Evolutionary conservation across 1,284 basidiomycete genomes (phyloP).

Genomic region (Marasmius sp.): DNA sequence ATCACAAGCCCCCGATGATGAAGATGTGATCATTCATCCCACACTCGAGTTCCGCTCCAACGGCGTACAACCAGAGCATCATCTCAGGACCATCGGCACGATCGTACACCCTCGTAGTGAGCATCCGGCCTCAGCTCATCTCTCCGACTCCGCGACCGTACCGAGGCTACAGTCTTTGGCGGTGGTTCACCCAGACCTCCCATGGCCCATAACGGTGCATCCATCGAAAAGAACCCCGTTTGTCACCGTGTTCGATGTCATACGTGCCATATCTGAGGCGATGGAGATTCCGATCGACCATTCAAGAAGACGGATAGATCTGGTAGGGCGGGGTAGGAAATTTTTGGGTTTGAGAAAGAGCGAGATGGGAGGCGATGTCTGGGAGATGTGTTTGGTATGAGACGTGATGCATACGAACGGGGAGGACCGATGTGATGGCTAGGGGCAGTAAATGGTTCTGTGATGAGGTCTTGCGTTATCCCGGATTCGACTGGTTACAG

Average conservation of each 20-base stretch:
- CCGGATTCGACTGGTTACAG: too few relatives aligned
- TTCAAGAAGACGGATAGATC: not conserved
- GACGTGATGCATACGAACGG: not conserved
- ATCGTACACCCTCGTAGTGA: not conserved
- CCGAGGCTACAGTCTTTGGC: not conserved
- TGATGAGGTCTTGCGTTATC: too few relatives aligned
- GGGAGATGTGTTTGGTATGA: not conserved
- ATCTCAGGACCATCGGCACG: not conserved
- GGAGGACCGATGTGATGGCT: not conserved
- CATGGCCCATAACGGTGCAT: not conserved
- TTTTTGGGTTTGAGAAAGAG: not conserved
- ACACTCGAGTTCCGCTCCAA: not conserved
- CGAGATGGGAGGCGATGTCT: not conserved
- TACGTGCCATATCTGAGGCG: not conserved
- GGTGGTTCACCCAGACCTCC: not conserved
- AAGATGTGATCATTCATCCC: not conserved
- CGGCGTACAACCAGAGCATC: not conserved
- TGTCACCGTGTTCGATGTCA: not conserved
- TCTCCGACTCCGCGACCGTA: not conserved
- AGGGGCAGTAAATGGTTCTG: not conserved
- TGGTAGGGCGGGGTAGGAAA: not conserved
- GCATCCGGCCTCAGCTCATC: not conserved
- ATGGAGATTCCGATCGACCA: not conserved
- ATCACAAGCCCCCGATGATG: not conserved
- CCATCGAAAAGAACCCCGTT: not conserved